Conservation (phyloP, 2,329 filamentous ascomycete species). For the Alternaria sp. region DNA sequence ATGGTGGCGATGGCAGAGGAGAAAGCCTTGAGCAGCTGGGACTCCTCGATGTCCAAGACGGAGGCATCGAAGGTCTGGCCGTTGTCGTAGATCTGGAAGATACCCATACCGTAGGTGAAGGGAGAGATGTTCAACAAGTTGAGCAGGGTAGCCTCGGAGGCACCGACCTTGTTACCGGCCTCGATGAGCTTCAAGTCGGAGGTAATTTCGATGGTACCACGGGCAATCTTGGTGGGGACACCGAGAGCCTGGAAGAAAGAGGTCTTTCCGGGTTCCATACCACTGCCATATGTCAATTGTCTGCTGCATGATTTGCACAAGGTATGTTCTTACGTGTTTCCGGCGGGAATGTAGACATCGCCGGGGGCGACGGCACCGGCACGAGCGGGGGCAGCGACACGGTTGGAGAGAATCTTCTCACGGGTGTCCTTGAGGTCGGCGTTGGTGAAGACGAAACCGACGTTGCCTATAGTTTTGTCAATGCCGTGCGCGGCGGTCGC, state of each 20-base stretch:
- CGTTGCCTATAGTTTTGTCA: constrained; percentile 69
- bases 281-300: constrained; percentile 52
- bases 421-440: constrained; percentile 88
- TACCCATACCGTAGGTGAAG: constrained; percentile 86
- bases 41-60: constrained; percentile 93
- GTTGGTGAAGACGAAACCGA: constrained; percentile 99
- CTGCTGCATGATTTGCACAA: not conserved
- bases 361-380: constrained; percentile 92
- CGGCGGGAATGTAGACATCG: constrained; percentile 95
- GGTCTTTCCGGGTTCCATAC: constrained; percentile 99
- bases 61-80: constrained; percentile 88
- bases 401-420: constrained; percentile 95
- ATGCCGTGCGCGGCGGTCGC: constrained; percentile 11
- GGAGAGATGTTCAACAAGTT: constrained; percentile 99
- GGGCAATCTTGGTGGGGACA: constrained; percentile 99
- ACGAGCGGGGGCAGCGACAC: constrained; percentile 96
- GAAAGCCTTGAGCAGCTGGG: constrained; percentile 89
- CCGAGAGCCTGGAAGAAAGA: constrained; percentile 99
- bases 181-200: constrained; percentile 97
- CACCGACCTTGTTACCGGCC: constrained; percentile 90
- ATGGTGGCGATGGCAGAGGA: constrained; percentile 83
- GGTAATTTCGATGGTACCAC: constrained; percentile 99
- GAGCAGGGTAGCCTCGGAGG: constrained; percentile 97
- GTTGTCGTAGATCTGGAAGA: constrained; percentile 95
- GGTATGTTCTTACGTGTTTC: constrained; percentile 74